These are phyloP conservation scores for Penicillium vulpinum DNA, from an alignment of 2,329 filamentous ascomycete species.

Conservation along the genomic window DNA sequence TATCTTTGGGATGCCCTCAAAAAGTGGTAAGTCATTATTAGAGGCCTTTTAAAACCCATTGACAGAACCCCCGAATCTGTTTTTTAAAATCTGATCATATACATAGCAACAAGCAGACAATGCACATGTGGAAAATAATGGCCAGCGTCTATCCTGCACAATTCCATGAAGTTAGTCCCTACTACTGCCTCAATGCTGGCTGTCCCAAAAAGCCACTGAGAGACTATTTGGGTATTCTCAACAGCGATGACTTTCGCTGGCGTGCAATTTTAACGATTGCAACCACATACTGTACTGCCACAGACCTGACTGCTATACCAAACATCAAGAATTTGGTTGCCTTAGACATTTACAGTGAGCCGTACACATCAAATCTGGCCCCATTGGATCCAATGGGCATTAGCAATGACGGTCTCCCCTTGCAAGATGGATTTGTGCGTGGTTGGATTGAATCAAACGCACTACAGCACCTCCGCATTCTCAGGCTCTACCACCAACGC, in stretches of 20 bases:
- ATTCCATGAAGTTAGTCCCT: constrained; percentile 30
- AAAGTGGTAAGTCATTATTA: constrained; percentile 31
- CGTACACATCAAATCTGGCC: constrained; percentile 7
- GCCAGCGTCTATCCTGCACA: constrained; percentile 38
- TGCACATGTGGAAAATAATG: constrained; percentile 48
- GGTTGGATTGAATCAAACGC: constrained; percentile 43
- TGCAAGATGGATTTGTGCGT: constrained; percentile 44
- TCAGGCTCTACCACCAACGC: constrained; percentile 38
- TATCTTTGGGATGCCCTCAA: constrained; percentile 43
- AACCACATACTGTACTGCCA: constrained; percentile 29
- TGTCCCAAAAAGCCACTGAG: constrained; percentile 31
- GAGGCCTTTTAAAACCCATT: too few species aligned
- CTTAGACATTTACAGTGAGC: constrained; percentile 36
- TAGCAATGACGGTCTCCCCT: constrained; percentile 12
- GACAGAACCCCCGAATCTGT: background rate
- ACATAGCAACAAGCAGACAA: constrained; percentile 38
- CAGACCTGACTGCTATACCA: constrained; percentile 42
- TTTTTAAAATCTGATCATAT: background rate
- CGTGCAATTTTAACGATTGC: constrained; percentile 37
- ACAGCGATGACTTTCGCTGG: constrained; percentile 36
- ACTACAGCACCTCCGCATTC: constrained; percentile 40
- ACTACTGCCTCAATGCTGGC: constrained; percentile 35
- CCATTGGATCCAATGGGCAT: constrained; percentile 10
- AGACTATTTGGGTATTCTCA: constrained; percentile 39
- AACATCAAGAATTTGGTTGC: constrained; percentile 43